Conservation (phyloP, 164 flowering plant species). For the Chimonanthus praecox region DNA sequence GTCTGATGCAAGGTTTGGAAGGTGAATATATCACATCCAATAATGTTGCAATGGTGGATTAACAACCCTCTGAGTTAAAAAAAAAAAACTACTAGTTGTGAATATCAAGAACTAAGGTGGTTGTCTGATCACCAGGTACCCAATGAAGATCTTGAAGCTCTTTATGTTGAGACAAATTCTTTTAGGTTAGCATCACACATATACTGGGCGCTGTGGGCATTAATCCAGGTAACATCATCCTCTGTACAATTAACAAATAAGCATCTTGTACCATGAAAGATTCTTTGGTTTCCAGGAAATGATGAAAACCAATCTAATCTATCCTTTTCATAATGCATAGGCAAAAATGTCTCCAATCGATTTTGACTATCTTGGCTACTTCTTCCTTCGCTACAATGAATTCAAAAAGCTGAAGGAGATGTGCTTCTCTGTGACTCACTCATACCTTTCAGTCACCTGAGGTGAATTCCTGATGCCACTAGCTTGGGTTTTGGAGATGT, state of each 20-base stretch:
- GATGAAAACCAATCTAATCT: neutral
- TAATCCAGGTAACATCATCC: constrained; percentile 66
- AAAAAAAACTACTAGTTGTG: no score
- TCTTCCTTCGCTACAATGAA: constrained; percentile 83
- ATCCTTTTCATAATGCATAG: constrained; percentile 24
- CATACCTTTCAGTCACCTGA: constrained; percentile 29
- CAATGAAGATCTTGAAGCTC: constrained; percentile 56
- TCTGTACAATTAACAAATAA: neutral
- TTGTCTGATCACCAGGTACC: constrained; percentile 44
- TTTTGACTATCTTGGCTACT: constrained; percentile 85
- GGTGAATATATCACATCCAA: neutral
- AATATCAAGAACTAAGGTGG: neutral
- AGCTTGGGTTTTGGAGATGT: neutral
- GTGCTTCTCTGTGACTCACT: constrained; percentile 39
- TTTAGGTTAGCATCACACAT: constrained; percentile 78
- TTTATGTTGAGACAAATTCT: constrained; percentile 73
- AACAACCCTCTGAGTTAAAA: no score
- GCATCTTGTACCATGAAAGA: neutral
- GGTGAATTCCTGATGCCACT: neutral
- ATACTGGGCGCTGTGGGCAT: constrained; percentile 94
- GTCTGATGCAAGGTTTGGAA: neutral
- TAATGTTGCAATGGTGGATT: neutral
- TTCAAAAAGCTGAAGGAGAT: constrained; percentile 60
- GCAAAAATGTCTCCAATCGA: constrained; percentile 89
- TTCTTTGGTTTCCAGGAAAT: neutral